Evolutionary conservation across 306 rosid species (phyloP), one percentile per base, ranked within the genome.

Genomic region (Lathyrus aphaca): DNA sequence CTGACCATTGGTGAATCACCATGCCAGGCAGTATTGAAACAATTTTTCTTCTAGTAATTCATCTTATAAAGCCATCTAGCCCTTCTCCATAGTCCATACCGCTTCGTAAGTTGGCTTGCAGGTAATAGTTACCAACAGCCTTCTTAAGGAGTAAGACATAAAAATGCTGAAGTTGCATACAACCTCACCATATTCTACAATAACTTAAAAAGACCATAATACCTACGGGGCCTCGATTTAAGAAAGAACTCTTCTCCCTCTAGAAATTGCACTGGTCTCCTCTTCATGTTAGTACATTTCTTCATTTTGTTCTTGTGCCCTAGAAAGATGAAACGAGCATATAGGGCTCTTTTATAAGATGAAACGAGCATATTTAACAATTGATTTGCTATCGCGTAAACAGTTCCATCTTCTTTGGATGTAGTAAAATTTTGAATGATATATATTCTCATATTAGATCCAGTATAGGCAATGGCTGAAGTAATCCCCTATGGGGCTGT

Each of bases 61-160:
- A 61, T 38, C 67, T 38, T 61, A 30, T 38, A 61, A 5, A 38
- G 49, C 48, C 27, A 38, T 42, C 67, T 61, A 32, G 38, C 38
- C 38, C 38, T 32, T 6, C 38, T 32, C 38, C 38, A 1, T 32
- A 6, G 38, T 32, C 30, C 67, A 38, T 18, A 61, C 49, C 30
- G 38, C 30, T 38, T 61, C 15, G 29, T 39, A 18, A 17, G 16
- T 18, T 11, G 8, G 49, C 18, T 62, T 38, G 49, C 17, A 39
- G 49, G 11, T 62, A 49, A 38, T 18, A 38, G 32, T 18, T 38
- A 17, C 35, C 32, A 62, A 62, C 45, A 3, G 11, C 30, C 29
- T 61, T 61, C 27, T 10, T 11, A 39, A 62, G 32, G 49, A 39
- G 67, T 2, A 11, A 38, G 67, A 38, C 49, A 61, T 61, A 11